Evolutionary conservation across 495 filamentous ascomycete genomes (phyloP).

Genomic region (Hypomontagnella submonticulosa): DNA sequence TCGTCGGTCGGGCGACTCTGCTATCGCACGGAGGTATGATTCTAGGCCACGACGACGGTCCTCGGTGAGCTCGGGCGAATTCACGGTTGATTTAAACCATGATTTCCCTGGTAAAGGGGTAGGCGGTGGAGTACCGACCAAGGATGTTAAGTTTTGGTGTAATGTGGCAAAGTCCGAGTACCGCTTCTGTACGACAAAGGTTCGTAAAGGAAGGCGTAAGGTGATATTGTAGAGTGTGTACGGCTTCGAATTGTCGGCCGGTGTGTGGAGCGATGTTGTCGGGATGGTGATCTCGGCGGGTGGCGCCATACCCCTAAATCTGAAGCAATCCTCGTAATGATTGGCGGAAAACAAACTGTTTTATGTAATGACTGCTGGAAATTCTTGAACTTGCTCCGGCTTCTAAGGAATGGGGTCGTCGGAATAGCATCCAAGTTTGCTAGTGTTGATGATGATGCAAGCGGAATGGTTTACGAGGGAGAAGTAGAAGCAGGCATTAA

Average conservation of each 20-base stretch:
- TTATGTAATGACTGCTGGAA: background rate
- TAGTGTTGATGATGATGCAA: slow-evolving; percentile 22
- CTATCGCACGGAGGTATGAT: slow-evolving; percentile 83
- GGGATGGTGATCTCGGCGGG: slow-evolving; percentile 85
- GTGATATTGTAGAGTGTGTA: slow-evolving; percentile 94
- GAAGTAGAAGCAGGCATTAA: slow-evolving; percentile 8
- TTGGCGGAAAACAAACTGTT: slow-evolving; percentile 5
- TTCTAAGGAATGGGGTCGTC: background rate
- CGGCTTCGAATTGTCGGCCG: slow-evolving; percentile 68
- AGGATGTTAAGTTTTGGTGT: slow-evolving; percentile 72
- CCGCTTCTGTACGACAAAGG: slow-evolving; percentile 87
- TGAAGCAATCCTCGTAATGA: slow-evolving; percentile 8
- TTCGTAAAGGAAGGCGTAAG: slow-evolving; percentile 86
- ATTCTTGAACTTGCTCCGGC: background rate
- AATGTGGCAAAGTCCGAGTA: slow-evolving; percentile 92
- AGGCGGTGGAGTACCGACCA: slow-evolving; percentile 69
- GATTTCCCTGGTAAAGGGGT: slow-evolving; percentile 79
- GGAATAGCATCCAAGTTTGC: slow-evolving; percentile 2
- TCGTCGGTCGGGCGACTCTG: slow-evolving; percentile 75
- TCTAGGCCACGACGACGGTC: slow-evolving; percentile 80
- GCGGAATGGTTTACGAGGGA: slow-evolving; percentile 6
- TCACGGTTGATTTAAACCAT: slow-evolving; percentile 84
- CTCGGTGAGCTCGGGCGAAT: slow-evolving; percentile 81
- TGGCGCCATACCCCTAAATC: slow-evolving; percentile 69
- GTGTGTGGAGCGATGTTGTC: slow-evolving; percentile 68